phyloP scores from a whole-genome alignment of 345 rosid genomes.

The Microcos paniculata region DNA sequence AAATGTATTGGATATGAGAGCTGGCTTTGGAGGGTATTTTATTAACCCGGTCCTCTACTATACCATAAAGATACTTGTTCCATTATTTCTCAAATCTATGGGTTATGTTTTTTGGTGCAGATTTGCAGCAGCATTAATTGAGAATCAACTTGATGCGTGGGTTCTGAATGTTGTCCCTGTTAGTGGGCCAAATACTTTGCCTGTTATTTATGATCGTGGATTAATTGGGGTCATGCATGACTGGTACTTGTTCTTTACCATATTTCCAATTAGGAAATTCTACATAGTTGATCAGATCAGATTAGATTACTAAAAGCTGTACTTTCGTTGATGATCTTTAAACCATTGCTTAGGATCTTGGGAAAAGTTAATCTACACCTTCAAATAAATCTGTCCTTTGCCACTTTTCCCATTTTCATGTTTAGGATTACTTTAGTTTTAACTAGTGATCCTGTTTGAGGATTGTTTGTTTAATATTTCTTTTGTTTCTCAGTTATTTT shows the following conservation, averaged over 20 bases:
- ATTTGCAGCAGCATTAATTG: conserved; percentile 83
- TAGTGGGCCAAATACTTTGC: conserved; percentile 87
- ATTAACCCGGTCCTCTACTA: conserved; percentile 16
- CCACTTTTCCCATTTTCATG: neutral
- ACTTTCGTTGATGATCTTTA: neutral
- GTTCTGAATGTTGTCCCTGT: conserved; percentile 90
- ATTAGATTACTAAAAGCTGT: neutral
- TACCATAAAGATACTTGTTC: neutral
- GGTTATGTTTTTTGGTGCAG: conserved; percentile 43
- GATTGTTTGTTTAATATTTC: neutral
- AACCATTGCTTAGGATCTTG: neutral
- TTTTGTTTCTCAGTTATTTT: neutral
- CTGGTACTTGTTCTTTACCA: conserved; percentile 55
- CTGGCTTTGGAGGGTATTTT: conserved; percentile 90
- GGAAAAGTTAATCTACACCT: neutral
- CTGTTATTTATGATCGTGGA: conserved; percentile 96
- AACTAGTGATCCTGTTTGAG: neutral
- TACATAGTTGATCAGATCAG: neutral
- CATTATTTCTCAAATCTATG: conserved; percentile 11
- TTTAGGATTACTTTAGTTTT: conserved; percentile 4
- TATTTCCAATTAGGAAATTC: neutral
- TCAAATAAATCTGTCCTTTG: neutral
- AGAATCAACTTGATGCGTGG: conserved; percentile 76
- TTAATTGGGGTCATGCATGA: conserved; percentile 94
- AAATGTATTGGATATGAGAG: conserved; percentile 98